Base-by-base conservation (phyloP, 208 protist genomes). In the Endotrypanum monterogeii region DNA sequence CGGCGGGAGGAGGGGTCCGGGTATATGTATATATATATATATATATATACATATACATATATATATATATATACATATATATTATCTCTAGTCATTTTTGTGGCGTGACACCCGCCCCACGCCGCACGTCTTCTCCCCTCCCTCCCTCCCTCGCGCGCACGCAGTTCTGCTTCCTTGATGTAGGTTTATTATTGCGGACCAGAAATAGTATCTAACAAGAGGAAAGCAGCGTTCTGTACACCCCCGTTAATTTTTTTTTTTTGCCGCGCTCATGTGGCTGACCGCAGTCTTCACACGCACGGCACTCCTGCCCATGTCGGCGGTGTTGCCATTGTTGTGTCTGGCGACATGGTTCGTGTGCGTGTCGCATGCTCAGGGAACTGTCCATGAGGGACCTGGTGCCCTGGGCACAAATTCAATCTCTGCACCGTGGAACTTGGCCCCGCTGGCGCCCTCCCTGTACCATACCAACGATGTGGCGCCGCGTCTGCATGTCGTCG, bases 401-500 rank as follows among this genome's bases (percentile, higher is more conserved):
- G 41, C n/a, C 39, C 6, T 25, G 3, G 25, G 63, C 44, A 11
- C 44, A 25, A 16, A 16, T 3, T 39, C 50, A 32, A 9, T 55
- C 8, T 12, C 32, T 18, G 56, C 23, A 4, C 41, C 41, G 41
- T 72, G 75, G 76, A 37, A 51, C 11, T 14, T 72, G 2, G 73
- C 72, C 1, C 44, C 51, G 14, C 57, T 79, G 12, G 81, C 71
- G 23, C 61, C 75, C 30, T 82, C 82, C n/a, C 71, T 81, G 18
- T 78, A 79, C 71, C 58, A 58, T 37, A 23, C 55, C 28, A 71
- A 63, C 63, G 66, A 78, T 28, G 74, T 66, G 23, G 69, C 67
- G 11, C 78, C 85, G 35, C 82, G 76, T 50, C 76, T 91, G 76
- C 86, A 88, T 67, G 52, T 91, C 23, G 86, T 55, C 30, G 78